Percentiles rank a stretch among this genome's conserved stretches.
Conservation (phyloP, 768 basidiomycete genomes). For the Russula lepida region DNA sequence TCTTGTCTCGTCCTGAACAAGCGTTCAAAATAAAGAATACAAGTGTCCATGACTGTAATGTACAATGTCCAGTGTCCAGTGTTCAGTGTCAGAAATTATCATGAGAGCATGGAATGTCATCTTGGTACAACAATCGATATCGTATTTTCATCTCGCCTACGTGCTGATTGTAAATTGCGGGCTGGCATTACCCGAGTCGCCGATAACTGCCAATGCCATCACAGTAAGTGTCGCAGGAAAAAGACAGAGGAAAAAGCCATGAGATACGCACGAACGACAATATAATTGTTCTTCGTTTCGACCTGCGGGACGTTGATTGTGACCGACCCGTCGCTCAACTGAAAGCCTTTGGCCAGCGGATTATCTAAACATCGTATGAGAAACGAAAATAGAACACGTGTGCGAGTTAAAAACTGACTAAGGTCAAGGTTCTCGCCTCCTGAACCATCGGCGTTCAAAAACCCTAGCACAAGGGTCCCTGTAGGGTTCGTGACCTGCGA, state of each 20-base stretch:
- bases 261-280: conserved; percentile 51
- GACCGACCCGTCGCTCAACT: conserved; percentile 42
- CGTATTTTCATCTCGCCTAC: background rate
- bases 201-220: conserved; percentile 41
- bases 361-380: conserved; percentile 31
- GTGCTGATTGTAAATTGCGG: conserved; percentile 46
- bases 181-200: conserved; percentile 58
- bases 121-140: too few species aligned
- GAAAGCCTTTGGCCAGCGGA: conserved; percentile 51
- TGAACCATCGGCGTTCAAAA: conserved; percentile 31
- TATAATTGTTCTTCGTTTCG: conserved; percentile 39
- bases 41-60: conserved; percentile 2
- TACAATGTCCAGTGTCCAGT: background rate
- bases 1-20: background rate
- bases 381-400: background rate
- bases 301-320: conserved; percentile 47
- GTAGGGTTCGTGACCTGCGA: conserved; percentile 32
- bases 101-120: background rate
- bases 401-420: conserved; percentile 27
- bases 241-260: background rate
- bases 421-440: conserved; percentile 46
- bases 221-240: conserved; percentile 2
- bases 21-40: conserved; percentile 2
- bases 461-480: conserved; percentile 47
- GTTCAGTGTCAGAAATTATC: background rate